Conservation (phyloP, 2,329 filamentous ascomycete species). For the Cytospora leucostoma region DNA sequence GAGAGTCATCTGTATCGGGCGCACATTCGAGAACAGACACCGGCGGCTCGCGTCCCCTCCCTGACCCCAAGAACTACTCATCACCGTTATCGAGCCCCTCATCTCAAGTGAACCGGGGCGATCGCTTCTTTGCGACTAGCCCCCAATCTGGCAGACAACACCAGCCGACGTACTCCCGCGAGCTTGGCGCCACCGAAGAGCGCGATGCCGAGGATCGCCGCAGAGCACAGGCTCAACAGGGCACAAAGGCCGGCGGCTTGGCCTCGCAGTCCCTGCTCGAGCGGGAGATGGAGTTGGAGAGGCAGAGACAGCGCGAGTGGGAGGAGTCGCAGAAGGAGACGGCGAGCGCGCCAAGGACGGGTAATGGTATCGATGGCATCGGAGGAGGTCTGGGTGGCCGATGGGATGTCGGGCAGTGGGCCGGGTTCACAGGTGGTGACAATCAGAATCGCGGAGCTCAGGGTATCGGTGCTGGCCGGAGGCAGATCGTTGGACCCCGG, state of each 20-base stretch:
- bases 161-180: constrained; percentile 47
- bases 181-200: constrained; percentile 60
- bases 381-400: constrained; percentile 67
- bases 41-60: constrained; percentile 53
- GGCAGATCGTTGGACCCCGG: constrained; percentile 79
- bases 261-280: constrained; percentile 72
- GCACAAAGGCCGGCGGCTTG: constrained; percentile 64
- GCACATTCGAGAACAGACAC: constrained; percentile 40
- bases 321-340: constrained; percentile 71
- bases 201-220: constrained; percentile 63
- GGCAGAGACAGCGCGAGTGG: constrained; percentile 77
- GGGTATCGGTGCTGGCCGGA: constrained; percentile 68
- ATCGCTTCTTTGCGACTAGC: constrained; percentile 59
- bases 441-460: constrained; percentile 67
- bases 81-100: constrained; percentile 30
- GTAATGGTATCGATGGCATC: constrained; percentile 60
- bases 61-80: constrained; percentile 46
- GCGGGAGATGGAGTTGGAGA: constrained; percentile 78
- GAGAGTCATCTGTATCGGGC: constrained; percentile 33
- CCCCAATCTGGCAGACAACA: constrained; percentile 41
- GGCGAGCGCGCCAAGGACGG: constrained; percentile 54
- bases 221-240: constrained; percentile 57
- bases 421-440: constrained; percentile 74
- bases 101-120: constrained; percentile 49
- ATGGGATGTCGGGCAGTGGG: constrained; percentile 78